Percentiles rank a stretch among this genome's conserved stretches.
These are phyloP conservation scores for Ormosia emarginata DNA, from an alignment of 306 rosid species.

Conservation along the genomic window DNA sequence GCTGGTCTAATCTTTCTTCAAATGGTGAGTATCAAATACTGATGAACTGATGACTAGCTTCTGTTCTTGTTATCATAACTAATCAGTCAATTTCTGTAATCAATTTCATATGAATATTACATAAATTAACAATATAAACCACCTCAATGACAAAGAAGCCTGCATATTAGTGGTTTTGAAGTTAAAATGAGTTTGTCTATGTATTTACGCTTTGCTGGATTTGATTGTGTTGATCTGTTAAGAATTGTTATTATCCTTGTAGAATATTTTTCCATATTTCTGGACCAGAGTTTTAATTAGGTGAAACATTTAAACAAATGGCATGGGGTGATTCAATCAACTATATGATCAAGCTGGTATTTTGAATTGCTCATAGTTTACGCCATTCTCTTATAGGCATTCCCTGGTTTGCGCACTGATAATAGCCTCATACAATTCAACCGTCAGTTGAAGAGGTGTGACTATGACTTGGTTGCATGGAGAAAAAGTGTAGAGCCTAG, in stretches of 20 bases:
- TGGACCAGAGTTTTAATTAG: neutral
- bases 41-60: conserved; percentile 10
- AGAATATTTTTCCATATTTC: neutral
- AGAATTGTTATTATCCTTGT: neutral
- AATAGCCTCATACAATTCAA: conserved; percentile 83
- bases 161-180: neutral
- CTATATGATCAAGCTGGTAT: conserved; percentile 14
- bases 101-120: neutral
- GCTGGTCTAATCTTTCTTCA: conserved; percentile 92
- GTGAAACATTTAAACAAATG: neutral
- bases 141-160: neutral
- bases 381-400: conserved; percentile 50
- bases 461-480: conserved; percentile 89
- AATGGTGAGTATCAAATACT: conserved; percentile 63
- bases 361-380: conserved; percentile 7
- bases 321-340: neutral
- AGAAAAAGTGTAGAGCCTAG: conserved; percentile 65
- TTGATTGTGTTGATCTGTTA: neutral
- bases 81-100: neutral
- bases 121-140: neutral
- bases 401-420: conserved; percentile 70
- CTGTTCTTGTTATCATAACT: conserved; percentile 1
- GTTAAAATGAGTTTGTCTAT: neutral
- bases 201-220: neutral
- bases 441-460: conserved; percentile 85